Base-by-base conservation (phyloP, 345 rosid species). In the Nasturtium officinale region DNA sequence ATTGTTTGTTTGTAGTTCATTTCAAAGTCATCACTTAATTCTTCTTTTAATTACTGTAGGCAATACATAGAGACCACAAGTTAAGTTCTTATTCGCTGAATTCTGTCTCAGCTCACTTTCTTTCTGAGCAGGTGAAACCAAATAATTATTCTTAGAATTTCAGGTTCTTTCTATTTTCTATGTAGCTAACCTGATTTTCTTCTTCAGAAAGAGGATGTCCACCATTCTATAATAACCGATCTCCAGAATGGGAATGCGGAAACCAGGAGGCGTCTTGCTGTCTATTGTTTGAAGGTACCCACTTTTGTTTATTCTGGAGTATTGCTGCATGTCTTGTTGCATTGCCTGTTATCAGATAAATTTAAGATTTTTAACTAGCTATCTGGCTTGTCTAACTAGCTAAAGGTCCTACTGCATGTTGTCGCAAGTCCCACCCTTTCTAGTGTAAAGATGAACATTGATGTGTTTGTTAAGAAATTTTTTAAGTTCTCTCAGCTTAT, bases 161-260 rank as follows among this genome's bases (percentile, higher is more conserved):
- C 32, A 29, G 7, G 28, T 57, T 67, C 17, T 35, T 73, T 60
- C 56, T 38, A 18, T 53, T 60, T 46, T 33, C 59, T 9, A 30
- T 65, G 25, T 57, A 5, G 13, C 62, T 77, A 48, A 77, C 48
- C 35, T 55, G 61, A 18, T 40, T 26, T 6, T 80, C 55, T 65
- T 77, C 6, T 78, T 64, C 85, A 95, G 97, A 95, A 91, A 82
- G 99, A 95, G 85, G 97, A 95, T 82, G 97, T 95, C 67, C 99
- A 95, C 79, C 97, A 91, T 83, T 95, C 99, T 71, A 95, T 95
- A 65, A 91, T 95, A 81, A 87, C 99, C 35, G 97, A 95, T 82
- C 99, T 95, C 76, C 99, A 95, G 85, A 91, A 88, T 74, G 97
- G 99, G 67, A 95, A 91, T 87, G 86, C 99, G 9, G 97, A 91